Evolutionary conservation across 768 basidiomycete species (phyloP), one percentile per base, ranked within the genome.

Genomic region (Tulasnella sp.): DNA sequence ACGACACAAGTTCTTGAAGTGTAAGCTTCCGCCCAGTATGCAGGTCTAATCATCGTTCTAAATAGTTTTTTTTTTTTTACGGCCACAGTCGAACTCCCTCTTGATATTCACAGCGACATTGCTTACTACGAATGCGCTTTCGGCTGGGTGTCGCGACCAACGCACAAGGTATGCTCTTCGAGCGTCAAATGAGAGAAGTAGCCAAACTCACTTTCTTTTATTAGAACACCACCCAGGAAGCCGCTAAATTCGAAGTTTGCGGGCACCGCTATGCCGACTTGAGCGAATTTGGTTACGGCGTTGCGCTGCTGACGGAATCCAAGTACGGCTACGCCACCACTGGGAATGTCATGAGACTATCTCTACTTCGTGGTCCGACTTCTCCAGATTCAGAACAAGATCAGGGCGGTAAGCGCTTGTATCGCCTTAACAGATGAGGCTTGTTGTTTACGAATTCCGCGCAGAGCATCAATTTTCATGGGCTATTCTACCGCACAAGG

Each of bases 101-200:
- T 98, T 75, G 89, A 94, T 82, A 95, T 99, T 77, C 92, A 93
- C 81, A 93, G 89, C 81, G 92, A 92, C 75, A 90, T 91, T 79
- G 97, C 97, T 0, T 96, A 92, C 0, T 99, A 98, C 85, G 97
- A 99, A 86, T 95, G 95, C 2, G 97, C 96, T 83, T 99, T 97
- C 83, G 98, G 98, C 0, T 91, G 91, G 83, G 90, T 97, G 14
- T 92, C 95, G 83, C 89, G 97, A 69, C 94, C 98, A 0, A 99
- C 97, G 11, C 94, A 97, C 87, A 96, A 96, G 87, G 99, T 84
- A 98, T 97, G 85, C 85, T 58, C 6, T 44, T 20, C 54, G 5
- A 14, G 6, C 6, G 28, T 8, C 34, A 18, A n/a, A 37, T n/a
- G 4, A 34, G 1, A 28, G 14, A 42, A 34, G n/a, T 42, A 11